Evolutionary conservation across 257 asterid species (phyloP), one percentile per base, ranked within the genome.

Genomic region (Solanum chmielewskii): DNA sequence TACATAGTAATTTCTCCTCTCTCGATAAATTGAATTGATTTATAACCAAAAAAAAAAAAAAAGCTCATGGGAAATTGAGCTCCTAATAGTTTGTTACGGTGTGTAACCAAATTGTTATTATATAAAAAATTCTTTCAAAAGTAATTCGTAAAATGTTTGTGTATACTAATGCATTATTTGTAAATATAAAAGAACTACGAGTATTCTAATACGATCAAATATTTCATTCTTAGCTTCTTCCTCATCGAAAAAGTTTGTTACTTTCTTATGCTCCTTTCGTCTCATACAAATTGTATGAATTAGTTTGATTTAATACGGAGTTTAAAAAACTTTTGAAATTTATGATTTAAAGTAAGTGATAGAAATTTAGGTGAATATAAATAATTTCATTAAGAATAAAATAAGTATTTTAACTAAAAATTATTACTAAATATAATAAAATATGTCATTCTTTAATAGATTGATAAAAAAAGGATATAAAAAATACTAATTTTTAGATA

Each of bases 241-340:
- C 21, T 25, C 18, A 2, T 0, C 1, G 10, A 66, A 31, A 4
- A 66, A 14, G 15, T 64, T 11, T 64, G 16, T 11, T 64, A 64
- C 33, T 64, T 11, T n/a, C 16, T n/a, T 4, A 1, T 64, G 6
- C 62, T 49, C 0, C 10, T 3, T 52, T 10, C 11, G 1, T 52
- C 0, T 1, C 1, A 52, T 52, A 2, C 31, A 29, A 29, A 29
- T 52, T 52, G 3, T 49, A 52, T 18, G 11, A 52, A n/a, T 18
- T 18, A 7, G 4, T 52, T 52, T 52, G n/a, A 52, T 9, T 52
- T 52, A 52, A 52, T 2, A 6, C 4, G 0, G 0, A 52, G 0
- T 52, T 52, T 16, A 52, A 52, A 0, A 6, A 4, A 16, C 1
- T 52, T 52, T 49, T 49, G 1, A 49, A 49, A 0, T 2, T 15